A percentile compares a stretch with the other conserved stretches of the same genome.
Conservation (phyloP, 352 stramenopile species). For the Globisporangium ultimum region DNA sequence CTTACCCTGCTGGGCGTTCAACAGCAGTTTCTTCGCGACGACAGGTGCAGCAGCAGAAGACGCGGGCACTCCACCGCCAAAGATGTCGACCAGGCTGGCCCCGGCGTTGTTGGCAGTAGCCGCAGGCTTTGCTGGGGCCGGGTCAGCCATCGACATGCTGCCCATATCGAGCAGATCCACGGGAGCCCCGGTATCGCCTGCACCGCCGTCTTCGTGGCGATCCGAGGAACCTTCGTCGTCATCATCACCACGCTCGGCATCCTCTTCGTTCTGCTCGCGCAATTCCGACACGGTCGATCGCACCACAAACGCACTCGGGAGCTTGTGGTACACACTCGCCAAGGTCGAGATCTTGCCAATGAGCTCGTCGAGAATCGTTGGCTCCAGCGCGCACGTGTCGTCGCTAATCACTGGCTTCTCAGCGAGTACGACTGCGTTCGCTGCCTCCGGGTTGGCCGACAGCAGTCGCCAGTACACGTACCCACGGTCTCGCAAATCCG, state of each 20-base stretch:
- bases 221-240: constrained; percentile 61
- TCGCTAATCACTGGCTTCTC: constrained; percentile 99
- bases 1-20: constrained; percentile 84
- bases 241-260: constrained; percentile 41
- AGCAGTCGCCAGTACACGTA: constrained; percentile 99
- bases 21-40: constrained; percentile 65
- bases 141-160: constrained; percentile 70
- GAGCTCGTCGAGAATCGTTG: constrained; percentile 93
- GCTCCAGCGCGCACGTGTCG: constrained; percentile 96
- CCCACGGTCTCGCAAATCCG: constrained; percentile 96
- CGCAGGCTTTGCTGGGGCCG: constrained; percentile 27
- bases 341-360: constrained; percentile 98
- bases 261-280: constrained; percentile 62
- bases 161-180: constrained; percentile 86
- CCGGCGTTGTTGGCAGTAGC: constrained; percentile 24
- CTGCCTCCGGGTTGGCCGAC: constrained; percentile 97
- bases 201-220: constrained; percentile 44
- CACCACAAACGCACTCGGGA: constrained; percentile 79
- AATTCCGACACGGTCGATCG: constrained; percentile 79
- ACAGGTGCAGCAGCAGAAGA: constrained; percentile 30
- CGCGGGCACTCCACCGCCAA: constrained; percentile 43
- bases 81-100: constrained; percentile 79
- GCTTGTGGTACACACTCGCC: constrained; percentile 98
- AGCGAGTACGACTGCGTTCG: constrained; percentile 96
- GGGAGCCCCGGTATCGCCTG: constrained; percentile 22